Base-by-base conservation (phyloP, 2,329 filamentous ascomycete species). In the Stachybotrys chlorohalonatus region DNA sequence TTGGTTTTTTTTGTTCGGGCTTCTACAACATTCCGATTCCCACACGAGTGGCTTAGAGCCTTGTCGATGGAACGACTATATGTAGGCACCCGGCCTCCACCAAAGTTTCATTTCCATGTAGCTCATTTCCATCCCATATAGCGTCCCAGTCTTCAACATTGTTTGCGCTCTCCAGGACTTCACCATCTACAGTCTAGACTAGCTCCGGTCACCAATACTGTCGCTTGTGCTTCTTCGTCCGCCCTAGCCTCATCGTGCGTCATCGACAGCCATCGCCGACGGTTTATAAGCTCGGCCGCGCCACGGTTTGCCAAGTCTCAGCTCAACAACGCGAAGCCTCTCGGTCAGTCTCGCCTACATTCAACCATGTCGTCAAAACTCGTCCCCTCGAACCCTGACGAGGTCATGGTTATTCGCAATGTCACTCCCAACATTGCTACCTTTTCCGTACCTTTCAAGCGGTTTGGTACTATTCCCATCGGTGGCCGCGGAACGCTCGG, bases 331-430 rank as follows among this genome's bases (percentile, higher is more conserved):
- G 39, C 45, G 36, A 9, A 9, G 13, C 52, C n/a, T 62, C 59
- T 24, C 54, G 55, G 11, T 59, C 56, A 32, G 56, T 16, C 46
- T 53, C 16, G 13, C 13, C 36, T 13, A 42, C 13, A 42, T 42
- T 42, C 60, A 62, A 66, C 53, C 60, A 86, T 86, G 82, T 81
- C 82, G 54, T 75, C 77, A 7, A 80, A 84, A 64, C 80, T 90
- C 54, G 79, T 89, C 55, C 86, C 87, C 5, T 64, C 73, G 15
- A 85, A 93, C 63, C 91, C 92, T 11, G 81, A 84, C 16, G 83
- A 89, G 65, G 85, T 94, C 59, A 95, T 96, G 87, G 90, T 96
- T 57, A 93, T 95, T 65, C 89, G 93, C 59, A 81, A 91, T 63
- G 74, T 97, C 62, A 89, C 88, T 2, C 87, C 89, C 13, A 85